A percentile compares a stretch with the other conserved stretches of the same genome.
Evolutionary conservation across 257 asterid genomes (phyloP).

Genomic region (Ilex aquifolium): DNA sequence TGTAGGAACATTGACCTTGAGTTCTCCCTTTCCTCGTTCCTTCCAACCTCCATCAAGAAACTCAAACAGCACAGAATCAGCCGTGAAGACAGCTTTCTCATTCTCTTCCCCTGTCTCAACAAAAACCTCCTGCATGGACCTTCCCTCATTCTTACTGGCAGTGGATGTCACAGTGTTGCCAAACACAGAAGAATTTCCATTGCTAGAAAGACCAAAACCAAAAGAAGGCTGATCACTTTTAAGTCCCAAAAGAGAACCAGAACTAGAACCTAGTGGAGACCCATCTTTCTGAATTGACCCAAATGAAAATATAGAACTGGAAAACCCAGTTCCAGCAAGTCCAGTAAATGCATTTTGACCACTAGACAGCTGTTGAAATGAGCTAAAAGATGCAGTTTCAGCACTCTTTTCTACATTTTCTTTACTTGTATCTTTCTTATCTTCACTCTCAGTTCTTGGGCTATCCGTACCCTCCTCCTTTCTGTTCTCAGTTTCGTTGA

Average conservation of each 20-base stretch:
- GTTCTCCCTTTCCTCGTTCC: conserved; percentile 93
- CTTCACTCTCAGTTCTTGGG: conserved; percentile 27
- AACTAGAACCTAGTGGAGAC: conserved; percentile 23
- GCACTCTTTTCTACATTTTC: conserved; percentile 33
- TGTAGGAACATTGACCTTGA: conserved; percentile 60
- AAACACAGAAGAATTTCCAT: conserved; percentile 30
- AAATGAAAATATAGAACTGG: conserved; percentile 66
- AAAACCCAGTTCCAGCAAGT: conserved; percentile 78
- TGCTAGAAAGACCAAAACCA: conserved; percentile 37
- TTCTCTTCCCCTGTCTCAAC: conserved; percentile 79
- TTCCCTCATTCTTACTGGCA: conserved; percentile 31
- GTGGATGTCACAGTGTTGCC: conserved; percentile 29
- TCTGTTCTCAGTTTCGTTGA: conserved; percentile 22
- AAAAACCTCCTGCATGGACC: conserved; percentile 53
- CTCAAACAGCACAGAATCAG: conserved; percentile 71
- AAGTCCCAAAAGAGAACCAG: conserved; percentile 34
- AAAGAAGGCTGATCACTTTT: conserved; percentile 33
- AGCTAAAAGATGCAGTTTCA: conserved; percentile 57
- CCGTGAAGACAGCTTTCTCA: conserved; percentile 55
- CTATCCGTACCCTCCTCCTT: conserved; percentile 24
- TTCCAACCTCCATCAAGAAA: conserved; percentile 69
- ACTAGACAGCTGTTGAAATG: conserved; percentile 73
- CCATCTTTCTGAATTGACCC: conserved; percentile 56
- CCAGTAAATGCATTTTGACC: conserved; percentile 90
- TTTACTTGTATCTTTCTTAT: conserved; percentile 27